These are phyloP conservation scores for Leptographium flavum DNA, from an alignment of 2,329 filamentous ascomycete genomes.

Conservation along the genomic window DNA sequence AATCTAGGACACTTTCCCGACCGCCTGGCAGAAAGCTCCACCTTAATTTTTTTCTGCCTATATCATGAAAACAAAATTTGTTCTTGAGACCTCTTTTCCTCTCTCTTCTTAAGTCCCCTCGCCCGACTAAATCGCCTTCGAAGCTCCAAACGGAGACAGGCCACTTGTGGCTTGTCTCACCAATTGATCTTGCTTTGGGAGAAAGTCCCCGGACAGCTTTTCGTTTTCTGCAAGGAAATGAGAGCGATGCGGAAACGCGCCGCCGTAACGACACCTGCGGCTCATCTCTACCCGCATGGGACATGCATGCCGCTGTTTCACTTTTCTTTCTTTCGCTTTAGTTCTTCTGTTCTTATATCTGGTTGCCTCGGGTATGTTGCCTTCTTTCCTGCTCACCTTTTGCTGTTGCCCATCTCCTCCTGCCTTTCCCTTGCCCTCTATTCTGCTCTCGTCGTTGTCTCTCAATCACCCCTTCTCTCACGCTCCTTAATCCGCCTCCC, in stretches of 20 bases:
- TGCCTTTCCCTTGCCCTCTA: neutral
- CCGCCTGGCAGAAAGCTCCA: neutral
- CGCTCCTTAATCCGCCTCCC: neutral
- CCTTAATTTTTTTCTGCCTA: neutral
- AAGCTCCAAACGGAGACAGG: constrained; percentile 84
- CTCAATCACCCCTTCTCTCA: constrained; percentile 1
- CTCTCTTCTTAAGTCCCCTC: constrained; percentile 52
- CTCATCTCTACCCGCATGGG: constrained; percentile 49
- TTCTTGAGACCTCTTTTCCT: neutral
- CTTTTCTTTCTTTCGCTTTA: neutral
- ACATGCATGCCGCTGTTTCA: neutral
- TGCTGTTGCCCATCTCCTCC: constrained; percentile 10
- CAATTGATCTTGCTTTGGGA: constrained; percentile 69
- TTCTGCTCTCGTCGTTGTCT: neutral
- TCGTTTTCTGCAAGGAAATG: constrained; percentile 12
- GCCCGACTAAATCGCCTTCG: constrained; percentile 98
- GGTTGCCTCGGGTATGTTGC: neutral
- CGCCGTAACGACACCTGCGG: constrained; percentile 98
- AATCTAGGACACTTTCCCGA: neutral
- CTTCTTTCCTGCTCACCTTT: neutral
- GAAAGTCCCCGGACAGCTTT: constrained; percentile 96
- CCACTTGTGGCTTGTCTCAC: constrained; percentile 20
- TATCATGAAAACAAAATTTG: constrained; percentile 7
- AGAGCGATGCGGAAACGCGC: constrained; percentile 81
- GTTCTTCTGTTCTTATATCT: neutral